Base-by-base conservation (phyloP, 768 basidiomycete genomes). In the Macrolepiota albuminosa region DNA sequence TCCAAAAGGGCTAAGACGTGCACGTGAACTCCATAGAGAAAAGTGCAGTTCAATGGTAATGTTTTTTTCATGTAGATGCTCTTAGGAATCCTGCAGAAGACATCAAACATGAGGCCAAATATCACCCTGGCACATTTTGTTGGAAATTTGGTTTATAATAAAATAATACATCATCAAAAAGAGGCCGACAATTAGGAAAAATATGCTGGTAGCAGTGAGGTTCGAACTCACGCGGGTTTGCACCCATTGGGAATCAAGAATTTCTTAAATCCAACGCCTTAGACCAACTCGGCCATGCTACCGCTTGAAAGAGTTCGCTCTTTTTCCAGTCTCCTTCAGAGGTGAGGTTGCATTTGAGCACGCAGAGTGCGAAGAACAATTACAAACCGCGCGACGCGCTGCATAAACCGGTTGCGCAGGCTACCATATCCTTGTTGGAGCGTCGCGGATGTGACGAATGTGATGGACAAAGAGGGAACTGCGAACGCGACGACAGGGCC, bases 231-330 rank as follows among this genome's bases (percentile, higher is more conserved):
- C 88, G 88, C 87, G 87, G 86, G 79, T 80, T 84, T 80, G 42
- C 85, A 80, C 84, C 86, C 87, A 88, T 88, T 87, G 86, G 87
- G 86, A 89, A 81, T 84, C 87, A 86, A 77, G 73, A 68, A 64
- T 48, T 67, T 69, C 88, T 89, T 90, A 89, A 89, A 88, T 87
- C 88, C 87, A 87, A 89, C 88, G 85, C 88, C 88, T 89, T 89
- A 88, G 86, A 88, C 87, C 88, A 79, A 87, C 88, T 89, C 88
- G 87, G 87, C 85, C 88, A 89, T 84, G 82, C 83, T 84, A 78
- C 78, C 78, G 53, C 62, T 60, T 57, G 55, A 37, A 54, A 58
- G 0, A 1, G 0, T 0, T 16, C 47, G 37, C 1, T 4, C 9
- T 2, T 18, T 21, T 21, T 21, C 21, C 21, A 21, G 21, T 21